These are phyloP conservation scores for Sphaerosporella brunnea DNA, from an alignment of 495 filamentous ascomycete genomes.

Conservation along the genomic window DNA sequence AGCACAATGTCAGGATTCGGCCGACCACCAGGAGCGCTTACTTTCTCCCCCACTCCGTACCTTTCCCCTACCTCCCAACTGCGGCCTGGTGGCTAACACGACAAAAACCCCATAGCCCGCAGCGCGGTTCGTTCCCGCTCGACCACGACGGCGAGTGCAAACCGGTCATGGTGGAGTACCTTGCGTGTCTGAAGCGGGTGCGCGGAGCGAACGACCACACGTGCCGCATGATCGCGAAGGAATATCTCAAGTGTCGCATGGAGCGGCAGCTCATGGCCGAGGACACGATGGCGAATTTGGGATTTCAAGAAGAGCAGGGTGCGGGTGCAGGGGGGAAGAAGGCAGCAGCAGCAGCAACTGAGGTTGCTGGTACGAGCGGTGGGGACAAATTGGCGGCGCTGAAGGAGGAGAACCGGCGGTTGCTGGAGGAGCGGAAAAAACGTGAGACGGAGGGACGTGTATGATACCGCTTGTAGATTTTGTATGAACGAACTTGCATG, in stretches of 20 bases:
- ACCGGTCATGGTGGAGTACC: conserved; percentile 61
- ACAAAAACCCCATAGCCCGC: conserved; percentile 41
- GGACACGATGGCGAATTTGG: conserved; percentile 83
- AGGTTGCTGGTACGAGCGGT: neutral
- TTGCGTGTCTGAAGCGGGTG: conserved; percentile 64
- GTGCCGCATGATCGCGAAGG: conserved; percentile 69
- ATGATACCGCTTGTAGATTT: no score
- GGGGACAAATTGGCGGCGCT: conserved; percentile 17
- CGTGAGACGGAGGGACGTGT: neutral
- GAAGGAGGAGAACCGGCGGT: conserved; percentile 17
- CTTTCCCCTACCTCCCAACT: no score
- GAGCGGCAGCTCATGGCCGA: conserved; percentile 91
- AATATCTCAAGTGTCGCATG: conserved; percentile 83
- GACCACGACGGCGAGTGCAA: conserved; percentile 97
- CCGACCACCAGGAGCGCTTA: conserved; percentile 21
- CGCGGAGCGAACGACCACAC: conserved; percentile 70
- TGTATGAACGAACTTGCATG: no score
- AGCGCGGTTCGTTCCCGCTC: conserved; percentile 89
- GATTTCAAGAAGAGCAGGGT: conserved; percentile 40
- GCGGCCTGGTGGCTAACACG: no score
- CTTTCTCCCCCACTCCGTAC: conserved; percentile 24
- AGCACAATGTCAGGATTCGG: conserved; percentile 23
- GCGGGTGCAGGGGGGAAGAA: no score
- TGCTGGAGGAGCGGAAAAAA: conserved; percentile 13
- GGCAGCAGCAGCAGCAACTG: neutral